Evolutionary conservation across 176 grass and related monocot genomes (phyloP).

Genomic region (Oryza nivara): DNA sequence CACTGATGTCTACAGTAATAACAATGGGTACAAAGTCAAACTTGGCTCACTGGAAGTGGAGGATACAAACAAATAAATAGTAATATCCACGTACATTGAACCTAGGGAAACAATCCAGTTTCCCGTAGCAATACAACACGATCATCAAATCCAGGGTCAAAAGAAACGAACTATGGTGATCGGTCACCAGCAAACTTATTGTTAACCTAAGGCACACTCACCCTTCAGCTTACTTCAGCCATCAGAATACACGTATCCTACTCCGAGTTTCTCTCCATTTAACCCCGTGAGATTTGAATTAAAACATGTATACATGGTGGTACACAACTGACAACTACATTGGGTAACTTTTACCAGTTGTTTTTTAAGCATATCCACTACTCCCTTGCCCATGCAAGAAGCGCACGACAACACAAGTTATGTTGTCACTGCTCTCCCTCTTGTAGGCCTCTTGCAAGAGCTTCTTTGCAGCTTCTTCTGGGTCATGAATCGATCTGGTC

Average conservation of each 20-base stretch:
- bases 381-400: slow-evolving; percentile 57
- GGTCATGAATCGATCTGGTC: slow-evolving; percentile 59
- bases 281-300: slow-evolving; percentile 27
- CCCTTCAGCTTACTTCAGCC: neutral
- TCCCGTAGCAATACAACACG: slow-evolving; percentile 32
- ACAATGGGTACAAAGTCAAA: neutral
- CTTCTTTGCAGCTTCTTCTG: slow-evolving; percentile 63
- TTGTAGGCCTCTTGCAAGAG: slow-evolving; percentile 67
- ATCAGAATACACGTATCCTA: slow-evolving; percentile 40
- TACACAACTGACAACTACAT: neutral
- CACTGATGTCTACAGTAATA: neutral
- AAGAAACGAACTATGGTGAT: neutral
- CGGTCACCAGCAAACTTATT: slow-evolving; percentile 38
- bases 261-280: slow-evolving; percentile 20
- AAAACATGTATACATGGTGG: slow-evolving; percentile 29
- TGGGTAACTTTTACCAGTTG: neutral
- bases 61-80: neutral
- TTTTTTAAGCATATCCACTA: slow-evolving; percentile 42
- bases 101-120: neutral
- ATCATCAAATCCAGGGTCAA: slow-evolving; percentile 16
- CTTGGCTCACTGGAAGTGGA: neutral
- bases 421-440: slow-evolving; percentile 68
- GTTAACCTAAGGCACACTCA: slow-evolving; percentile 37
- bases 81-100: neutral
- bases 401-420: slow-evolving; percentile 58